Evolutionary conservation across 148 eudicot species (phyloP).

Genomic region (Camellia granthamiana): DNA sequence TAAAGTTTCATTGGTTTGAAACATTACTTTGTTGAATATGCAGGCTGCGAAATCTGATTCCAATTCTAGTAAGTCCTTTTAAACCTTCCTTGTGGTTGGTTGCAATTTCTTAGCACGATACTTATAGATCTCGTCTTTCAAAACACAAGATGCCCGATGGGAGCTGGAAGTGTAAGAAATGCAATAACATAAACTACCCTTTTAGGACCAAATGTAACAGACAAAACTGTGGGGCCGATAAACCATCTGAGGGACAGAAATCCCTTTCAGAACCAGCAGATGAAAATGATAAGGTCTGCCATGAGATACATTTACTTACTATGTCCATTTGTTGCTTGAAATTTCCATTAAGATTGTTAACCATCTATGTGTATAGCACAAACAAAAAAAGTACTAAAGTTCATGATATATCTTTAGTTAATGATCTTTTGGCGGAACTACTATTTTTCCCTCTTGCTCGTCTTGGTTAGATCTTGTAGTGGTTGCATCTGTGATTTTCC

Average conservation of each 20-base stretch:
- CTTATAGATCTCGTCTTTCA: slow-evolving; percentile 23
- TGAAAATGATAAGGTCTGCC: slow-evolving; percentile 85
- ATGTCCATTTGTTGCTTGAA: slow-evolving; percentile 15
- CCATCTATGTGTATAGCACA: slow-evolving; percentile 20
- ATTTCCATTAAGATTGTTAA: background rate
- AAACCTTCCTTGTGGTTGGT: background rate
- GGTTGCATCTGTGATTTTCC: slow-evolving; percentile 3
- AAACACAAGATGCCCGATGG: slow-evolving; percentile 97
- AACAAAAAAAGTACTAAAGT: slow-evolving; percentile 9
- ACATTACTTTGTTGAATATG: slow-evolving; percentile 10
- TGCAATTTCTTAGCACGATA: background rate
- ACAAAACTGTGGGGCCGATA: slow-evolving; percentile 95
- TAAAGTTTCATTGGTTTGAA: slow-evolving; percentile 10
- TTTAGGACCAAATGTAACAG: slow-evolving; percentile 96
- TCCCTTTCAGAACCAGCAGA: slow-evolving; percentile 53
- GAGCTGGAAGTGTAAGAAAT: slow-evolving; percentile 93
- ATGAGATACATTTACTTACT: slow-evolving; percentile 25
- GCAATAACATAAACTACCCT: slow-evolving; percentile 87
- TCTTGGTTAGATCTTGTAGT: slow-evolving; percentile 4
- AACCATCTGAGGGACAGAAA: slow-evolving; percentile 60
- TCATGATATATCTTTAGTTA: background rate
- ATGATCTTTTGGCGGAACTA: background rate
- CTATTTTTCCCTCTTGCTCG: background rate
- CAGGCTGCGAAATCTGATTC: slow-evolving; percentile 67
- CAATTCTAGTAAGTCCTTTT: slow-evolving; percentile 61